Evolutionary conservation across 2,329 filamentous ascomycete species (phyloP).

Genomic region (Beauveria sp.): DNA sequence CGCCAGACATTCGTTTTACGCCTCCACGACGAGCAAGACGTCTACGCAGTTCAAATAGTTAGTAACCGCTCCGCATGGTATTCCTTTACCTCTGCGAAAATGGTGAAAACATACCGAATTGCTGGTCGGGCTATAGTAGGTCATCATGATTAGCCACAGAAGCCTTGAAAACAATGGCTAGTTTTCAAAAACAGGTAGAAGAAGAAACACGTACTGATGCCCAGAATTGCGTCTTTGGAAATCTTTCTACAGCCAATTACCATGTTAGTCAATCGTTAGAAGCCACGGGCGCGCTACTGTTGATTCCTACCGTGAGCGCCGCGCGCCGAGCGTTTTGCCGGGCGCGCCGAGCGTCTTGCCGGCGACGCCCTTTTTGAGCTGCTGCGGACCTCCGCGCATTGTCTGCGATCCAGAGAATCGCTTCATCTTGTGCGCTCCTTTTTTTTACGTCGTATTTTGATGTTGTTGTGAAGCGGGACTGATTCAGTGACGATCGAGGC

Average conservation of each 20-base stretch:
- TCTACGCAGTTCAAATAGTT: constrained; percentile 27
- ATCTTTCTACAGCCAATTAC: constrained; percentile 12
- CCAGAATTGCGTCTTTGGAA: constrained; percentile 12
- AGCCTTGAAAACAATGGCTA: neutral
- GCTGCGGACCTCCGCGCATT: neutral
- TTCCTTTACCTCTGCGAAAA: neutral
- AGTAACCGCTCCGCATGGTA: neutral
- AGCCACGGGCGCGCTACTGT: too few species aligned
- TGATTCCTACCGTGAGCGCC: neutral
- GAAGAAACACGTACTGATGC: constrained; percentile 9
- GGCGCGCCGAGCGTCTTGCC: neutral
- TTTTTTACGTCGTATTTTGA: neutral
- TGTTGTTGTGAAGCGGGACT: neutral
- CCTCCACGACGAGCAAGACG: constrained; percentile 69
- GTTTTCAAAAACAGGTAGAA: neutral
- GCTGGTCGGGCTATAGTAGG: constrained; percentile 8
- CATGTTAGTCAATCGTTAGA: neutral
- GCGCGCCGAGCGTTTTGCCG: neutral
- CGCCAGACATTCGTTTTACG: constrained; percentile 61
- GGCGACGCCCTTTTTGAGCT: neutral
- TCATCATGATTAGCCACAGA: neutral
- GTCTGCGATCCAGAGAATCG: neutral
- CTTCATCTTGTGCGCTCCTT: neutral
- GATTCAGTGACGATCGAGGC: neutral
- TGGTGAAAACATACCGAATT: constrained; percentile 7